Evolutionary conservation across 345 rosid genomes (phyloP).

Genomic region (Lepidium sativum): DNA sequence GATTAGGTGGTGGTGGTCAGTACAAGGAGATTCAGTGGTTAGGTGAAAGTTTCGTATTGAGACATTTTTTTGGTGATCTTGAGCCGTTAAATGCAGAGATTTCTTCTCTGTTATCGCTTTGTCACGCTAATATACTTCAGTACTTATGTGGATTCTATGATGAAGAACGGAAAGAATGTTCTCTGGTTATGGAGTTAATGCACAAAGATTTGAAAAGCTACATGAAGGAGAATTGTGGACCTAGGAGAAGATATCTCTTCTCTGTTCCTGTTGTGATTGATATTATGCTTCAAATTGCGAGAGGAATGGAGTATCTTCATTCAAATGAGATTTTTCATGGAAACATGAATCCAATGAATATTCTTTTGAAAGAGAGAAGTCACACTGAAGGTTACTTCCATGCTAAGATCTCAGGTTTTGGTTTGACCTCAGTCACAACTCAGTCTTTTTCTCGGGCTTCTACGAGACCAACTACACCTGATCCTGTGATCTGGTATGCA

Average conservation of each 20-base stretch:
- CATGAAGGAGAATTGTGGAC: constrained; percentile 64
- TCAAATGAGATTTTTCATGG: constrained; percentile 54
- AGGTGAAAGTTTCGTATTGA: constrained; percentile 61
- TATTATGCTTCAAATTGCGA: constrained; percentile 77
- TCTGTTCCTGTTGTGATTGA: constrained; percentile 68
- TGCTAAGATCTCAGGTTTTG: constrained; percentile 68
- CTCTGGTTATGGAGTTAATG: constrained; percentile 72
- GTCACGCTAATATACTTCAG: constrained; percentile 75
- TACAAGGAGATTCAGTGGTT: constrained; percentile 88
- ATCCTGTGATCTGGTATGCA: constrained; percentile 69
- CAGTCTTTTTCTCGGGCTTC: constrained; percentile 25
- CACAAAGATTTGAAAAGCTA: constrained; percentile 56
- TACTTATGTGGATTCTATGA: constrained; percentile 68
- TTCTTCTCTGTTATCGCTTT: constrained; percentile 50
- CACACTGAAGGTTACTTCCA: constrained; percentile 61
- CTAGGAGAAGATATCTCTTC: constrained; percentile 47
- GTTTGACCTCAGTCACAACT: constrained; percentile 33
- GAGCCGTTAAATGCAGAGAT: constrained; percentile 52
- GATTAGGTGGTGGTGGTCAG: constrained; percentile 56
- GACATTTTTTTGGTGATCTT: constrained; percentile 56
- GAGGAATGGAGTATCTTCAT: constrained; percentile 94
- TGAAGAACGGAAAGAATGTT: constrained; percentile 69
- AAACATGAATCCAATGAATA: constrained; percentile 55
- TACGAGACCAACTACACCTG: constrained; percentile 23
- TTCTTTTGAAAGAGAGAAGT: constrained; percentile 60